Evolutionary conservation across 1,284 basidiomycete genomes (phyloP).

Genomic region (Neolentinus lepideus): DNA sequence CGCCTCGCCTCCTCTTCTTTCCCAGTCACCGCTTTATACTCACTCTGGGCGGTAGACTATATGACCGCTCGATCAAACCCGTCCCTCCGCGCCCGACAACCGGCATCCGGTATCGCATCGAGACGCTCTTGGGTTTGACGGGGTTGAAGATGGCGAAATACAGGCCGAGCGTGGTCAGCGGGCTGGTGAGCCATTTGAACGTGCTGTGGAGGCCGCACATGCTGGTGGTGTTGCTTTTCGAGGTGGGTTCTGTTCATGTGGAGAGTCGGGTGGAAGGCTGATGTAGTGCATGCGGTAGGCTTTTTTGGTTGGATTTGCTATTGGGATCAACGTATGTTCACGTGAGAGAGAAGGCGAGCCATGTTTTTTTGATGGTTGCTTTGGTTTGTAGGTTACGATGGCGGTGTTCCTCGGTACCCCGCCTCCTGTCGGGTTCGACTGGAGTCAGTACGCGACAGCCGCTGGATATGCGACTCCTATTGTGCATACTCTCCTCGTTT

Average conservation of each 20-base stretch:
- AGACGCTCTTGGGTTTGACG: conserved; percentile 61
- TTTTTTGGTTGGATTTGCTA: conserved; percentile 58
- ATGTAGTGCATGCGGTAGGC: conserved; percentile 26
- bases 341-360: neutral
- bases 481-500: conserved; percentile 23
- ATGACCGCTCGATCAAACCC: conserved; percentile 54
- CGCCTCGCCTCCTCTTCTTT: neutral
- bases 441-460: conserved; percentile 42
- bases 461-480: conserved; percentile 61
- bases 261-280: neutral
- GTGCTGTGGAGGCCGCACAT: conserved; percentile 63
- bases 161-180: conserved; percentile 45
- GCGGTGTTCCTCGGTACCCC: conserved; percentile 61
- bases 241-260: conserved; percentile 26
- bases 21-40: too few species aligned
- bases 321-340: conserved; percentile 58
- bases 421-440: conserved; percentile 51
- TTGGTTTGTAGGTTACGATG: conserved; percentile 33
- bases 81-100: conserved; percentile 35
- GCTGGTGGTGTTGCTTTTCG: conserved; percentile 46
- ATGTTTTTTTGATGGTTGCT: neutral
- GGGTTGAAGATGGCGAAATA: conserved; percentile 56
- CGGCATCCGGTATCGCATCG: conserved; percentile 46
- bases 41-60: conserved; percentile 37
- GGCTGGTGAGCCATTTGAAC: conserved; percentile 38